Evolutionary conservation across 2,329 filamentous ascomycete species (phyloP).

Genomic region (Magnaporthiopsis poae): DNA sequence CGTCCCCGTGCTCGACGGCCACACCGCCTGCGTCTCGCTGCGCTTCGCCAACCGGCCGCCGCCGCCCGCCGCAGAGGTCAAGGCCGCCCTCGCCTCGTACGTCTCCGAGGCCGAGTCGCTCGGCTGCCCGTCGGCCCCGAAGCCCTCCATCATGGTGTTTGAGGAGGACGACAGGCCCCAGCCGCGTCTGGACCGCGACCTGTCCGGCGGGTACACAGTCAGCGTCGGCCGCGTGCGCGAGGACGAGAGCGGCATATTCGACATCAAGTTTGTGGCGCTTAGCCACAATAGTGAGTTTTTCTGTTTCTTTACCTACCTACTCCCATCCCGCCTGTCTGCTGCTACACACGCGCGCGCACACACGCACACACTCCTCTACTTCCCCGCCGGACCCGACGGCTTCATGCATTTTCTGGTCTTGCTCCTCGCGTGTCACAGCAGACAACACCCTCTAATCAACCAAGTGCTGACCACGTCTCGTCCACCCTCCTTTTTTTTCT

Average conservation of each 20-base stretch:
- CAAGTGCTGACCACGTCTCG: background rate
- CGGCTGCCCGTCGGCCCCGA: constrained; percentile 78
- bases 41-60: constrained; percentile 66
- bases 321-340: no score
- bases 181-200: constrained; percentile 78
- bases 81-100: constrained; percentile 70
- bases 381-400: background rate
- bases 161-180: constrained; percentile 86
- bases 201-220: constrained; percentile 77
- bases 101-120: constrained; percentile 70
- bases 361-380: background rate
- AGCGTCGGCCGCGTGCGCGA: constrained; percentile 80
- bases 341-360: no score
- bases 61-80: constrained; percentile 67
- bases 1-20: constrained; percentile 88
- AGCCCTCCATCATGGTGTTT: constrained; percentile 73
- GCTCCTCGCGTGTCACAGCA: background rate
- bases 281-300: constrained; percentile 60
- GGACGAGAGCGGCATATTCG: constrained; percentile 81
- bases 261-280: constrained; percentile 86
- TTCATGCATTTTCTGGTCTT: background rate
- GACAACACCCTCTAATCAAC: background rate
- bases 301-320: background rate
- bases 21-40: constrained; percentile 87
- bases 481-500: background rate